Conservation (phyloP, 2,329 filamentous ascomycete species). For the Paecilomyces dactylethromorphus region DNA sequence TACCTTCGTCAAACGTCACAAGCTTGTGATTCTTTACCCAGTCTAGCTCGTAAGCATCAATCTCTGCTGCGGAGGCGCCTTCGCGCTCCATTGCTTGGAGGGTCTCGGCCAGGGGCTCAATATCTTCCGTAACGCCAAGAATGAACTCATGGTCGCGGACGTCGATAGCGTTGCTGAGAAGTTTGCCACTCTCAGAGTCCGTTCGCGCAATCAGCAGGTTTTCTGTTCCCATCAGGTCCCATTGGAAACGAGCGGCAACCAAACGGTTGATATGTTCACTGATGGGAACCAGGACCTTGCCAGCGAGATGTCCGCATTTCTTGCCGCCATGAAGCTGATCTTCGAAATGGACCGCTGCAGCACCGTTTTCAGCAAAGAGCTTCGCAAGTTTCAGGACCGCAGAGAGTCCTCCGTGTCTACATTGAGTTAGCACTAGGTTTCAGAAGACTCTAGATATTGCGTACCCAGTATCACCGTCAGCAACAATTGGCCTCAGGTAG, state of each 20-base stretch:
- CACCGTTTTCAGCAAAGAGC: conserved; percentile 94
- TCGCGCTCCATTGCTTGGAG: conserved; percentile 81
- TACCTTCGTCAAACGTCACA: conserved; percentile 80
- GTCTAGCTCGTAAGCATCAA: conserved; percentile 75
- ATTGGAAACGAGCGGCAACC: conserved; percentile 87
- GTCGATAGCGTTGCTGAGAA: conserved; percentile 86
- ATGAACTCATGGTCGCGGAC: conserved; percentile 96
- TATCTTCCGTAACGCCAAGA: conserved; percentile 72
- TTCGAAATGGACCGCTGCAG: conserved; percentile 94
- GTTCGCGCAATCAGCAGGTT: conserved; percentile 93
- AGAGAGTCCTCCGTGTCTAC: conserved; percentile 77
- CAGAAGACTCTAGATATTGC: conserved; percentile 5
- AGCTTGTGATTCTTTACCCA: conserved; percentile 86
- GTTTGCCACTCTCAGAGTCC: conserved; percentile 86
- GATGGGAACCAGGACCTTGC: conserved; percentile 89
- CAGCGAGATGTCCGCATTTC: conserved; percentile 94
- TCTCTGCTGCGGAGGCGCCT: conserved; percentile 70
- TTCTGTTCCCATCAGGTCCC: conserved; percentile 96
- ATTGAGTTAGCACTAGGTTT: neutral
- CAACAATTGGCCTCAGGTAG: conserved; percentile 90
- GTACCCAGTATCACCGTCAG: conserved; percentile 84
- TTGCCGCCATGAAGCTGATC: conserved; percentile 97
- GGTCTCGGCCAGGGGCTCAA: conserved; percentile 77
- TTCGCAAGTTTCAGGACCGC: conserved; percentile 95
- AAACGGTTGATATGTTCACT: conserved; percentile 96